These are phyloP conservation scores for Pseudocercospora musae DNA, from an alignment of 2,329 filamentous ascomycete species.

Conservation along the genomic window DNA sequence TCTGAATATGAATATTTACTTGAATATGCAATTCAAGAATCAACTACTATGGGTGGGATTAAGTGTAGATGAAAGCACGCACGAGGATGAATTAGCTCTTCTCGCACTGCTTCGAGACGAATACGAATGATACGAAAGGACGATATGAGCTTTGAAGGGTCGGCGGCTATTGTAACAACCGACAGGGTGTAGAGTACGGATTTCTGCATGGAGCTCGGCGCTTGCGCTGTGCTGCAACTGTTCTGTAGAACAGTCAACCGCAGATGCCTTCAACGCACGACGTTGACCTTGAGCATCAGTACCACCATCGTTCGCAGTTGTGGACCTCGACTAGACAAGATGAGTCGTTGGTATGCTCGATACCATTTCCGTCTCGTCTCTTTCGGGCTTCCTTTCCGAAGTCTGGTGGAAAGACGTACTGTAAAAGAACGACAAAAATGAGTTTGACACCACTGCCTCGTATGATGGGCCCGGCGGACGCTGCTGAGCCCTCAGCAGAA, in stretches of 20 bases:
- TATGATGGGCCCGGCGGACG: background rate
- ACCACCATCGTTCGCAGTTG: background rate
- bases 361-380: background rate
- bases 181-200: background rate
- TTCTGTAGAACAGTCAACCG: background rate
- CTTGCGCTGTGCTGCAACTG: conserved; percentile 1
- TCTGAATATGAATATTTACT: too few relatives aligned
- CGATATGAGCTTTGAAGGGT: background rate
- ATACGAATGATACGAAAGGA: background rate
- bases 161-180: background rate
- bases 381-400: background rate
- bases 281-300: background rate
- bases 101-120: background rate
- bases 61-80: background rate
- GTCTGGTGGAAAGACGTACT: background rate
- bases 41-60: too few relatives aligned
- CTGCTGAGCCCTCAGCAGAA: conserved; percentile 2
- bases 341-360: background rate
- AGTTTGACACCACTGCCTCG: background rate
- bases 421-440: background rate
- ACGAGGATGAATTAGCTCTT: background rate
- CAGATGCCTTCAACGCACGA: background rate
- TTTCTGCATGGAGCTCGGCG: background rate
- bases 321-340: background rate
- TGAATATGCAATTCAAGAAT: too few relatives aligned